Evolutionary conservation across 441 rosid species (phyloP), one percentile per base, ranked within the genome.

Genomic region (Croton setiger): DNA sequence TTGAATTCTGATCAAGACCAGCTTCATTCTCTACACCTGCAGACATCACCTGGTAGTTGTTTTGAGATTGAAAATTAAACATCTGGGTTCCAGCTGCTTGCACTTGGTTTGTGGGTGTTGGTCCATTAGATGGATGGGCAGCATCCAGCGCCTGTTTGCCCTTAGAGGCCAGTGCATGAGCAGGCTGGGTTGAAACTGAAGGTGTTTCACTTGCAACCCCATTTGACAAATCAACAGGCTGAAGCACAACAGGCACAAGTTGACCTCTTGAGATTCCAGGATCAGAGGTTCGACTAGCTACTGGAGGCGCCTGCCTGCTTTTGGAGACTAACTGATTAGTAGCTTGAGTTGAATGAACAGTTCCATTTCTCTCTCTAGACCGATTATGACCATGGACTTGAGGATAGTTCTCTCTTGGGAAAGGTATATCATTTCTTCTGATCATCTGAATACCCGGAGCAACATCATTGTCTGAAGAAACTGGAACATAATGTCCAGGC

Each of bases 371-470:
- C 23, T 72, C 79, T 59, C 81, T 53, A 7, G 57, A 53, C 57
- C 15, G 33, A 53, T 53, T 53, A 53, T 53, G 57, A 14, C 31
- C 10, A 53, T 20, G 31, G 13, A 53, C 57, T 14, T 53, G 57
- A 53, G 33, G 14, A 53, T 53, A 6, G 15, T 21, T 53, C 21
- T 53, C 33, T 31, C 70, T 65, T 9, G 84, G 88, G 60, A 84
- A 57, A 41, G 86, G 81, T 66, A 87, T 70, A 63, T 79, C 82
- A 44, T 74, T 86, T 81, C 96, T 84, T 73, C 77, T 72, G 52
- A 88, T 76, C 94, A 89, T 92, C 45, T 77, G 85, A 52, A 84
- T 83, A 71, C 80, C 66, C 14, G 97, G 96, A 45, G 91, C 96
- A 64, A 89, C 70, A 69, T 92, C 97, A 66, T 89, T 88, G 60